phyloP scores from a whole-genome alignment of 1,284 basidiomycete species.

The Vanrija pseudolonga region DNA sequence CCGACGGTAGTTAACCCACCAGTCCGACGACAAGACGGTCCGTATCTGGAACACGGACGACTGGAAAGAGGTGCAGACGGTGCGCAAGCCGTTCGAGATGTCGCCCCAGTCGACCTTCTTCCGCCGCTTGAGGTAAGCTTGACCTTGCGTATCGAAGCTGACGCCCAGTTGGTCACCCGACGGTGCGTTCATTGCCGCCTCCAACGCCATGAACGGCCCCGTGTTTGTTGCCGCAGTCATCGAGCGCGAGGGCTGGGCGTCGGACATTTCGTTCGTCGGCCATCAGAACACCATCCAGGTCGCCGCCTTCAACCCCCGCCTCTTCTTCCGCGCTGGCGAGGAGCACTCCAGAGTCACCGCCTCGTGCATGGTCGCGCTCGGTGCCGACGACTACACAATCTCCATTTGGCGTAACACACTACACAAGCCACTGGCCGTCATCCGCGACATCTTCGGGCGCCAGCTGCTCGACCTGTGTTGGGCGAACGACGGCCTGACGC shows the following conservation, averaged over 20 bases:
- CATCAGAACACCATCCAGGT: conserved; percentile 98
- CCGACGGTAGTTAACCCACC: conserved; percentile 23
- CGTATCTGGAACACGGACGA: conserved; percentile 95
- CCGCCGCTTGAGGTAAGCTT: conserved; percentile 71
- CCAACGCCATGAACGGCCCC: conserved; percentile 95
- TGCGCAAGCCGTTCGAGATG: conserved; percentile 85
- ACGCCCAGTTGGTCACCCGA: conserved; percentile 88
- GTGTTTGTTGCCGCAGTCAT: conserved; percentile 97
- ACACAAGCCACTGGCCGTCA: conserved; percentile 82
- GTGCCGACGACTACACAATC: conserved; percentile 73
- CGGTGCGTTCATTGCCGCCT: conserved; percentile 93
- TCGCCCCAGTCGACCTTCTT: conserved; percentile 96
- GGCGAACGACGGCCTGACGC: conserved; percentile 84
- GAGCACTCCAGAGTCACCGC: conserved; percentile 29
- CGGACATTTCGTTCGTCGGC: conserved; percentile 88
- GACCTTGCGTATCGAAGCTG: conserved; percentile 21
- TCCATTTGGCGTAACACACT: conserved; percentile 92
- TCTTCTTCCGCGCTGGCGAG: conserved; percentile 69
- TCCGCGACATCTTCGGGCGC: conserved; percentile 88
- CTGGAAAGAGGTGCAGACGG: conserved; percentile 79
- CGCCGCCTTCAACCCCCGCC: conserved; percentile 87
- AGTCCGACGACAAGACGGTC: conserved; percentile 92
- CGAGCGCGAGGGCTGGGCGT: conserved; percentile 77
- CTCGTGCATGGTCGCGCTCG: conserved; percentile 69
- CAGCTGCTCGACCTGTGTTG: conserved; percentile 95